These are phyloP conservation scores for Nothopassalora personata DNA, from an alignment of 2,329 filamentous ascomycete genomes.

Conservation along the genomic window DNA sequence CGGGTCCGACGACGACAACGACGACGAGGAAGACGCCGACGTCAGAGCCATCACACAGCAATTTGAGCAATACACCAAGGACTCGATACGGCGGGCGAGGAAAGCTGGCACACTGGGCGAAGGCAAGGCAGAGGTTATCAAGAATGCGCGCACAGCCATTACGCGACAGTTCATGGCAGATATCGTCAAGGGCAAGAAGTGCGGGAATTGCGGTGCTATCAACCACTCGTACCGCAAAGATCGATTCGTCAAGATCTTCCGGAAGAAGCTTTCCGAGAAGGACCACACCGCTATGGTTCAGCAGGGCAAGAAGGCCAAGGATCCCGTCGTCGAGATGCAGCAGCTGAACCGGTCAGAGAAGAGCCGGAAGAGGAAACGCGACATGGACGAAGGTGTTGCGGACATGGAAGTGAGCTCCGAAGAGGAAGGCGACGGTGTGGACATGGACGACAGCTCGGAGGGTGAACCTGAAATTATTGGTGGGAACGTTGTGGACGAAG, in stretches of 20 bases:
- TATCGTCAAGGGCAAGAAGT: slow-evolving; percentile 65
- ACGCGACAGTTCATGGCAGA: slow-evolving; percentile 76
- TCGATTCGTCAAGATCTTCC: slow-evolving; percentile 86
- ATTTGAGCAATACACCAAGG: slow-evolving; percentile 65
- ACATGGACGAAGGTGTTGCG: slow-evolving; percentile 64
- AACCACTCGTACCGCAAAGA: slow-evolving; percentile 86
- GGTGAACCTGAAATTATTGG: slow-evolving; percentile 34
- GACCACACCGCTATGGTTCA: slow-evolving; percentile 73
- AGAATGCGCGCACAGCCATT: slow-evolving; percentile 67
- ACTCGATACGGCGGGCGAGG: slow-evolving; percentile 58
- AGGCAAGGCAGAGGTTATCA: slow-evolving; percentile 77
- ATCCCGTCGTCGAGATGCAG: slow-evolving; percentile 61
- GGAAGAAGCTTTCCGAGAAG: slow-evolving; percentile 69
- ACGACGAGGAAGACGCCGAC: slow-evolving; percentile 59
- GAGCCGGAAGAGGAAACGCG: slow-evolving; percentile 42
- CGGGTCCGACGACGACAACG: slow-evolving; percentile 44
- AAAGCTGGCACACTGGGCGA: slow-evolving; percentile 43
- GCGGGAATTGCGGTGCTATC: slow-evolving; percentile 62
- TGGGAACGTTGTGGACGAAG: slow-evolving; percentile 50
- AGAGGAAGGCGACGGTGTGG: slow-evolving; percentile 36
- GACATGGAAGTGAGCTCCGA: slow-evolving; percentile 54
- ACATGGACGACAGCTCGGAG: slow-evolving; percentile 36
- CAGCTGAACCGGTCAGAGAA: slow-evolving; percentile 36
- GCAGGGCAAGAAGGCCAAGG: slow-evolving; percentile 59
- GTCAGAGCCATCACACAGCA: slow-evolving; percentile 52